Conservation (phyloP, 1,284 basidiomycete species). For the Austroboletus niveus region DNA sequence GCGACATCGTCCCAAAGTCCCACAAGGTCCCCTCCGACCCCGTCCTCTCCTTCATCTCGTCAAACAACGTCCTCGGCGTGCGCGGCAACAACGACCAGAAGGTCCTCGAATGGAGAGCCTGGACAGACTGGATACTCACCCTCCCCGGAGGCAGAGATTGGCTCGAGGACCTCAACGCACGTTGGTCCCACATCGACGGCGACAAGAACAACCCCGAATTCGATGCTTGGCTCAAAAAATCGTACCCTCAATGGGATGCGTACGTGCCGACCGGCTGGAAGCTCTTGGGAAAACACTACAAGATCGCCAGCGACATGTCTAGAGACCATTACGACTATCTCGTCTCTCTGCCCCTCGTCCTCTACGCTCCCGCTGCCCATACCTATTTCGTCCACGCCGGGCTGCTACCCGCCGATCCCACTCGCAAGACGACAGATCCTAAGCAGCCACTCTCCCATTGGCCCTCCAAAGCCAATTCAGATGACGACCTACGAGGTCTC, state of each 20-base stretch:
- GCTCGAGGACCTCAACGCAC: constrained; percentile 47
- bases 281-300: constrained; percentile 74
- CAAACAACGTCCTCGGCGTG: constrained; percentile 66
- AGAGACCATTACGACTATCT: constrained; percentile 66
- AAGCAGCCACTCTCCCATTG: constrained; percentile 67
- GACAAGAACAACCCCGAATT: constrained; percentile 36
- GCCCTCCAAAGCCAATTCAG: constrained; percentile 42
- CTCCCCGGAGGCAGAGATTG: constrained; percentile 49
- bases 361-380: constrained; percentile 78
- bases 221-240: constrained; percentile 16
- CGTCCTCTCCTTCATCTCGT: constrained; percentile 64
- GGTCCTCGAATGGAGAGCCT: constrained; percentile 82
- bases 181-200: constrained; percentile 35
- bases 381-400: constrained; percentile 83
- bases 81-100: constrained; percentile 91
- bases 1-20: constrained; percentile 75
- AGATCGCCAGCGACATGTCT: constrained; percentile 65
- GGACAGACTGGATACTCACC: constrained; percentile 66
- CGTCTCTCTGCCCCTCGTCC: constrained; percentile 62
- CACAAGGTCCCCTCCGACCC: constrained; percentile 53
- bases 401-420: constrained; percentile 69
- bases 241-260: constrained; percentile 48
- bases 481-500: constrained; percentile 38
- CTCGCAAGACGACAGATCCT: constrained; percentile 42
- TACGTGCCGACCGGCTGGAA: constrained; percentile 63